phyloP scores from a whole-genome alignment of 306 rosid species.

The Herpetospermum pedunculosum region DNA sequence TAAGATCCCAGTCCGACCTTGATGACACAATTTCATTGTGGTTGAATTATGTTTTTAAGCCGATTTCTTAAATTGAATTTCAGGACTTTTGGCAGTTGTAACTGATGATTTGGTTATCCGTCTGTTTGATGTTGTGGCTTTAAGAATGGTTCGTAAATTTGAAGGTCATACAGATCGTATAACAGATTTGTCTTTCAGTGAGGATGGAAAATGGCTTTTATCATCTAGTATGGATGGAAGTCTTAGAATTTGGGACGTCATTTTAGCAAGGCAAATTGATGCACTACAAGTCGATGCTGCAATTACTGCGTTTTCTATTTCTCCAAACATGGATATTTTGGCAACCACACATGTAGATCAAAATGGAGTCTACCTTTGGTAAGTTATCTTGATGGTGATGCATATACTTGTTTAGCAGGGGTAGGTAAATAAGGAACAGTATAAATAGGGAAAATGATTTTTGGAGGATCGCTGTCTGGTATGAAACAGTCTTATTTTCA shows the following conservation, averaged over 20 bases:
- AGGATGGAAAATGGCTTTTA: slow-evolving; percentile 94
- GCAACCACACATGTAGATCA: slow-evolving; percentile 91
- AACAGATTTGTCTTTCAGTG: slow-evolving; percentile 91
- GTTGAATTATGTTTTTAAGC: not conserved
- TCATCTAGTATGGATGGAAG: slow-evolving; percentile 96
- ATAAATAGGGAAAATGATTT: not conserved
- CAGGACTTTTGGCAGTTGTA: slow-evolving; percentile 88
- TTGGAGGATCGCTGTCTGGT: not conserved
- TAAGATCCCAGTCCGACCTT: not conserved
- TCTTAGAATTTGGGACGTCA: slow-evolving; percentile 89
- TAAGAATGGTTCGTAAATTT: slow-evolving; percentile 72
- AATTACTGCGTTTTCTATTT: slow-evolving; percentile 69
- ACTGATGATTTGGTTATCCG: slow-evolving; percentile 63
- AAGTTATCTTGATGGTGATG: slow-evolving; percentile 20
- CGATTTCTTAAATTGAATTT: slow-evolving; percentile 6
- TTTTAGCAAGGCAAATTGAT: slow-evolving; percentile 79
- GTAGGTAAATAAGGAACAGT: not conserved
- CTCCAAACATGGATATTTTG: slow-evolving; percentile 87
- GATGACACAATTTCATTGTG: not conserved
- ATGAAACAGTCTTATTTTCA: not conserved
- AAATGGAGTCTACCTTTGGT: slow-evolving; percentile 86
- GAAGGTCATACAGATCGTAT: slow-evolving; percentile 90
- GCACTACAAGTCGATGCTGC: slow-evolving; percentile 69
- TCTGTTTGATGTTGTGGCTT: slow-evolving; percentile 73
- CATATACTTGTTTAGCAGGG: not conserved